Conservation (phyloP, 164 flowering plant species). For the Dillenia suffruticosa region DNA sequence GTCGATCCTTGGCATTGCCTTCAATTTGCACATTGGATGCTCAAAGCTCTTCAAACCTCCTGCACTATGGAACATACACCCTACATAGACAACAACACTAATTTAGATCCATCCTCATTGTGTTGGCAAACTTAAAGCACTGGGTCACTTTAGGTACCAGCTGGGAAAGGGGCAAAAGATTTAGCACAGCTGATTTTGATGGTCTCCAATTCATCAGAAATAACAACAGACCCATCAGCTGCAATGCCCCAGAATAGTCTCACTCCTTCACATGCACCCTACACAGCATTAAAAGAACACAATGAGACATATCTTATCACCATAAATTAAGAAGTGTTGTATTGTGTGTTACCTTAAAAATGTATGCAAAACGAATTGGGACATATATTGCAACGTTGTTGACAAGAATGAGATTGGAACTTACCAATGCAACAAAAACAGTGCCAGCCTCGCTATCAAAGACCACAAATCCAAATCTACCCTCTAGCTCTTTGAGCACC, state of each 20-base stretch:
- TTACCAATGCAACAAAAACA: constrained; percentile 78
- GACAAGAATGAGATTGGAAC: too few relatives aligned
- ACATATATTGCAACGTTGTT: too few relatives aligned
- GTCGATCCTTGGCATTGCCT: constrained; percentile 86
- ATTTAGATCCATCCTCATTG: too few relatives aligned
- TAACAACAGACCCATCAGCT: constrained; percentile 87
- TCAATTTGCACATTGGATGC: constrained; percentile 91
- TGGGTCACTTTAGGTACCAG: constrained; percentile 36
- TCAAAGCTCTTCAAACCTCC: constrained; percentile 90
- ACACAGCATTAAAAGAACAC: background rate
- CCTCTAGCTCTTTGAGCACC: constrained; percentile 81
- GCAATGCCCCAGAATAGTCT: constrained; percentile 88
- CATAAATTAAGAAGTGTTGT: too few relatives aligned
- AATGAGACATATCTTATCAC: background rate
- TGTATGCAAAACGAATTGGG: too few relatives aligned
- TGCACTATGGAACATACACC: constrained; percentile 89
- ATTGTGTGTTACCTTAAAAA: too few relatives aligned
- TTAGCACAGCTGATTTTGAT: constrained; percentile 81
- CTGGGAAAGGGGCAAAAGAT: constrained; percentile 90
- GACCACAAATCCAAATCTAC: constrained; percentile 80
- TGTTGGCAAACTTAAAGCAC: too few relatives aligned
- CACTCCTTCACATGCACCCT: constrained; percentile 77
- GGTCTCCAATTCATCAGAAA: constrained; percentile 73
- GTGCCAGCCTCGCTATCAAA: constrained; percentile 62
- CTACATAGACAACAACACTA: constrained; percentile 24